Percentiles rank a stretch among this genome's conserved stretches.
Conservation (phyloP, 139 green algal genomes). For the Picochlorum sp. region DNA sequence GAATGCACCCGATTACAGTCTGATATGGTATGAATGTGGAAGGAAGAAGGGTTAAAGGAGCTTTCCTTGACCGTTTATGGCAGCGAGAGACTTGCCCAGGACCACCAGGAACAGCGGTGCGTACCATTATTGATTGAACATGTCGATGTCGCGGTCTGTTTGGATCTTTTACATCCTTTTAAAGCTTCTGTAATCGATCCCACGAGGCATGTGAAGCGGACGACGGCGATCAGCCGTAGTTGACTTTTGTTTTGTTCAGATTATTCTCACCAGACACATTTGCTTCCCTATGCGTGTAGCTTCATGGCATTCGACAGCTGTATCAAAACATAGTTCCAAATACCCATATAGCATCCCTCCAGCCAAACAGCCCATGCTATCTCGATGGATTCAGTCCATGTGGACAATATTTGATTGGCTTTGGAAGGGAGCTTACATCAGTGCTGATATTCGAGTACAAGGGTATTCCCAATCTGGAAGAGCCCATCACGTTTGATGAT, state of each 20-base stretch:
- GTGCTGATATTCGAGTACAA: constrained; percentile 19
- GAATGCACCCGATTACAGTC: too few relatives aligned
- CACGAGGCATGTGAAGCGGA: too few relatives aligned
- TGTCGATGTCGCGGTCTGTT: too few relatives aligned
- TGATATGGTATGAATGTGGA: too few relatives aligned
- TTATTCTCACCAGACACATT: too few relatives aligned
- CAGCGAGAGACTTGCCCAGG: background rate
- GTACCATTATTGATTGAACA: background rate
- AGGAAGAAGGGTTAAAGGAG: too few relatives aligned
- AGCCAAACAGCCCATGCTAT: constrained; percentile 7
- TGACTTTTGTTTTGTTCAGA: too few relatives aligned
- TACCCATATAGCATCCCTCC: constrained; percentile 2
- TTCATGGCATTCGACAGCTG: constrained; percentile 11
- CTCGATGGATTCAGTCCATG: constrained; percentile 12
- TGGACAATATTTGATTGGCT: constrained; percentile 18
- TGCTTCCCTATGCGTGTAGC: constrained; percentile 4
- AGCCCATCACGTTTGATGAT: constrained; percentile 6
- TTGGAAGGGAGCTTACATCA: constrained; percentile 11
- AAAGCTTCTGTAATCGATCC: too few relatives aligned
- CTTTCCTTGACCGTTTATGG: constrained; percentile 2
- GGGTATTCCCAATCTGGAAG: constrained; percentile 1
- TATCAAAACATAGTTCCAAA: constrained; percentile 27
- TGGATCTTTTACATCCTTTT: too few relatives aligned
- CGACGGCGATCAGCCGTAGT: too few relatives aligned
- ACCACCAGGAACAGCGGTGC: constrained; percentile 16